A percentile compares a stretch with the other conserved stretches of the same genome.
phyloP scores from a whole-genome alignment of 768 basidiomycete species.

The Tubosaeta sp. region DNA sequence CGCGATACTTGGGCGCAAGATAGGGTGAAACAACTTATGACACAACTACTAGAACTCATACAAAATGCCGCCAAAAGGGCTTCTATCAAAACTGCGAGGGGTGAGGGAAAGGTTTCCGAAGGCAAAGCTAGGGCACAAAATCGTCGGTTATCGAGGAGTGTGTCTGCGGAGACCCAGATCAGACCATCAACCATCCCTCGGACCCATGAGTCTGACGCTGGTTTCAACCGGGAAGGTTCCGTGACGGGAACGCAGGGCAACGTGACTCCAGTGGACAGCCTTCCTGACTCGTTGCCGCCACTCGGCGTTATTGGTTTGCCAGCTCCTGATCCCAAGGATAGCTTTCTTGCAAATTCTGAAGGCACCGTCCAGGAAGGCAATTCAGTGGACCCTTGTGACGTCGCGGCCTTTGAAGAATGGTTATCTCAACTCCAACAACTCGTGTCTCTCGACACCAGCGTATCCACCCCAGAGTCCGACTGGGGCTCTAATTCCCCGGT shows the following conservation, averaged over 20 bases:
- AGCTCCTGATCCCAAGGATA: slow-evolving; percentile 4
- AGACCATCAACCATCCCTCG: not conserved
- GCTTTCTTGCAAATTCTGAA: slow-evolving; percentile 6
- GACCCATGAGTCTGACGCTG: not conserved
- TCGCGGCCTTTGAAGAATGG: slow-evolving; percentile 45
- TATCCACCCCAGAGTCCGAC: slow-evolving; percentile 10
- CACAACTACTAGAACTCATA: slow-evolving; percentile 57
- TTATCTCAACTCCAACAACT: slow-evolving; percentile 47
- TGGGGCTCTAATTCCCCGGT: not conserved
- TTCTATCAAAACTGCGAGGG: slow-evolving; percentile 41
- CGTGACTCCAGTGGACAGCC: not conserved
- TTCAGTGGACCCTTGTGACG: slow-evolving; percentile 28
- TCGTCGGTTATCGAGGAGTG: slow-evolving; percentile 31
- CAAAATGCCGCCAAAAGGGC: slow-evolving; percentile 60
- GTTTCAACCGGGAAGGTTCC: not conserved
- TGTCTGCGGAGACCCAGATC: slow-evolving; percentile 14
- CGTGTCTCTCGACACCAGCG: slow-evolving; percentile 24
- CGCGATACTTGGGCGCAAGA: slow-evolving; percentile 59
- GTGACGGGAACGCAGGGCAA: not conserved
- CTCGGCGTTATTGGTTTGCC: slow-evolving; percentile 2
- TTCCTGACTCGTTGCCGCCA: slow-evolving; percentile 38
- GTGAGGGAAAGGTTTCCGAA: not conserved
- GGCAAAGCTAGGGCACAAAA: slow-evolving; percentile 31
- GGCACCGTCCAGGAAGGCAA: slow-evolving; percentile 7
- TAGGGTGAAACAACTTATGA: slow-evolving; percentile 56